phyloP scores from a whole-genome alignment of 2,329 filamentous ascomycete genomes.

The Fusarium irregulare region DNA sequence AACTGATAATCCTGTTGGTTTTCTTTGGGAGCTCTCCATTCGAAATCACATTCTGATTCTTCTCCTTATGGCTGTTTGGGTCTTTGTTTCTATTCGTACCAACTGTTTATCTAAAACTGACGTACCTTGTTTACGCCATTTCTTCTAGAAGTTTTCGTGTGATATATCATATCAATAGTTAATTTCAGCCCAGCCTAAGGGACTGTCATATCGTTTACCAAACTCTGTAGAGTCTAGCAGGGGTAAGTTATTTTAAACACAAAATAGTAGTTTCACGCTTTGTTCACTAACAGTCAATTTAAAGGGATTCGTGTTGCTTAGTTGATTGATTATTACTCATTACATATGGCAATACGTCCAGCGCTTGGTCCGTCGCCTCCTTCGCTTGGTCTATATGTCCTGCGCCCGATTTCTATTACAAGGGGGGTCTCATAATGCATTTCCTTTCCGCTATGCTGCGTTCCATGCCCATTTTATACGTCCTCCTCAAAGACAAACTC shows the following conservation, averaged over 20 bases:
- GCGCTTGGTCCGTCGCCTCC: constrained; percentile 54
- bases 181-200: background rate
- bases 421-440: constrained; percentile 20
- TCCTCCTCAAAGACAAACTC: background rate
- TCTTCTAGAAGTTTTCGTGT: constrained; percentile 1
- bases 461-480: background rate
- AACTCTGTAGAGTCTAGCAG: background rate
- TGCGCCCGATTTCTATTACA: constrained; percentile 18
- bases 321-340: constrained; percentile 40
- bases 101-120: background rate
- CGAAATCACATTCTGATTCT: constrained; percentile 15
- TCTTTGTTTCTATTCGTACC: constrained; percentile 10
- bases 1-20: background rate
- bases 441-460: constrained; percentile 24
- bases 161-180: constrained; percentile 25
- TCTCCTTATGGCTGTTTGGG: constrained; percentile 1
- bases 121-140: background rate
- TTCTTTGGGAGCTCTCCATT: background rate
- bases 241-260: background rate
- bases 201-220: background rate
- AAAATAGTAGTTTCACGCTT: background rate
- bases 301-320: constrained; percentile 16
- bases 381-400: constrained; percentile 34
- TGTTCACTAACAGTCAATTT: background rate
- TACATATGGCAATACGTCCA: constrained; percentile 50